Conservation (phyloP, 768 basidiomycete genomes). For the Rhodotorula taiwanensis region DNA sequence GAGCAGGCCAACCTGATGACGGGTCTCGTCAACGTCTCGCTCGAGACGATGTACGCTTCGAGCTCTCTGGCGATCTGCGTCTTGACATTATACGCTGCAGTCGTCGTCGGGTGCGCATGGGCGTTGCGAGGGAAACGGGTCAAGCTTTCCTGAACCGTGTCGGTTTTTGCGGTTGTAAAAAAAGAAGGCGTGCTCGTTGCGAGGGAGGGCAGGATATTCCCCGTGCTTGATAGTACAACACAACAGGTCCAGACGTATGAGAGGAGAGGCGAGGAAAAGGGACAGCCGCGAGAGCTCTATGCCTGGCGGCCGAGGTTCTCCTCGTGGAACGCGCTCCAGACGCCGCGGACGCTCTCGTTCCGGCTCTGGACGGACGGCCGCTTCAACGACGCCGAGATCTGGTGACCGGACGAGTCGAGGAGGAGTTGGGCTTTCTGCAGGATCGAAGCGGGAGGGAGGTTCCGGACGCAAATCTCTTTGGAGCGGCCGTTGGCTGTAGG, state of each 20-base stretch:
- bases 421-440: conserved; percentile 72
- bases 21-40: conserved; percentile 70
- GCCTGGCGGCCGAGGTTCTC: not conserved
- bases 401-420: conserved; percentile 77
- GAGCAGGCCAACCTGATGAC: conserved; percentile 77
- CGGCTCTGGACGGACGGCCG: conserved; percentile 65
- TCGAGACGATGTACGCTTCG: conserved; percentile 72
- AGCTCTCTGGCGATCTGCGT: conserved; percentile 57
- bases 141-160: conserved; percentile 25
- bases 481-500: conserved; percentile 70
- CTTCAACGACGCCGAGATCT: conserved; percentile 67
- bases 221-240: no score
- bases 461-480: conserved; percentile 76
- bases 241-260: not conserved
- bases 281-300: no score
- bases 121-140: conserved; percentile 31
- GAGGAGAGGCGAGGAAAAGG: not conserved
- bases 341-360: conserved; percentile 73
- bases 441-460: conserved; percentile 65
- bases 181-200: no score
- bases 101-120: conserved; percentile 48
- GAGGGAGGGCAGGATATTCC: conserved; percentile 6
- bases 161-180: no score
- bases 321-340: conserved; percentile 80
- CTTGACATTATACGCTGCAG: conserved; percentile 57